These are phyloP conservation scores for Rhodomyrtus psidioides DNA, from an alignment of 441 rosid genomes.

Conservation along the genomic window DNA sequence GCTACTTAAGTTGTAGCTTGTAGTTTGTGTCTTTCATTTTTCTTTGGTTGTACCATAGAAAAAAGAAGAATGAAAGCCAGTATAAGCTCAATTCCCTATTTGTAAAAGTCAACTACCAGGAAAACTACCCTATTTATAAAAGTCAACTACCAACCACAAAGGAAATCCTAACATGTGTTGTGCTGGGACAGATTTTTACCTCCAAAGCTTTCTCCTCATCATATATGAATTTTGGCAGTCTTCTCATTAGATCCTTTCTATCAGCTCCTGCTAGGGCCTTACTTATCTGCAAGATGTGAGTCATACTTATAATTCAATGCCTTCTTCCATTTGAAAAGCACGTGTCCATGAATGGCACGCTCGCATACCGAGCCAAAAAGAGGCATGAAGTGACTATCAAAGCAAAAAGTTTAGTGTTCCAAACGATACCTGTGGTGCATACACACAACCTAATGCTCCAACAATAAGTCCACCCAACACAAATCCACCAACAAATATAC, in stretches of 20 bases:
- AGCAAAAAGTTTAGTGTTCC: neutral
- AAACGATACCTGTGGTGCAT: slow-evolving; percentile 37
- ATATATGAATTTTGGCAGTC: slow-evolving; percentile 13
- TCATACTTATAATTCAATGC: neutral
- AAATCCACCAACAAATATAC: slow-evolving; percentile 36
- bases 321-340: neutral
- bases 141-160: neutral
- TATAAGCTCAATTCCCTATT: neutral
- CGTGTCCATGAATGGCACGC: neutral
- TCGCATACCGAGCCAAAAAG: neutral
- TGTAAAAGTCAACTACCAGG: neutral
- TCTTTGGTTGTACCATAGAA: neutral
- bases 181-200: neutral
- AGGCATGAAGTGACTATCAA: neutral
- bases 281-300: slow-evolving; percentile 21
- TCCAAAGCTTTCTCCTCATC: slow-evolving; percentile 18
- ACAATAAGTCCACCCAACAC: slow-evolving; percentile 34
- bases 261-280: slow-evolving; percentile 12
- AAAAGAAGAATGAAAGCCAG: neutral
- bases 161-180: neutral
- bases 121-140: neutral
- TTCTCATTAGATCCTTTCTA: slow-evolving; percentile 12
- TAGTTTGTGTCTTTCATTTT: neutral
- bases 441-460: slow-evolving; percentile 31
- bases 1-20: neutral